Evolutionary conservation across 1,139 yeast genomes (phyloP).

Genomic region (Protomyces inouyei): DNA sequence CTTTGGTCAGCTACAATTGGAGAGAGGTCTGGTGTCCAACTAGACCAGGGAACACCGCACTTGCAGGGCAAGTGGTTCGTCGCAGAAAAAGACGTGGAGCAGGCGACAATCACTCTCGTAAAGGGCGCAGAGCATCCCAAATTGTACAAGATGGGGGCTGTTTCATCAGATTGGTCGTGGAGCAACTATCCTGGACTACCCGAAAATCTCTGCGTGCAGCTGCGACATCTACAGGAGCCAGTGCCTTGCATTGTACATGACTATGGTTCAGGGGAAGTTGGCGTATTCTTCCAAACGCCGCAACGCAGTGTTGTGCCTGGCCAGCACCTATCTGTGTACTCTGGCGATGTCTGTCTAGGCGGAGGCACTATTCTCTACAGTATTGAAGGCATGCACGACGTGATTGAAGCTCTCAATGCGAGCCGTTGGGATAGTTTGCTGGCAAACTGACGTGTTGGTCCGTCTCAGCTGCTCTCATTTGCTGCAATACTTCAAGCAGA

Average conservation of each 20-base stretch:
- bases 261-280: conserved; percentile 32
- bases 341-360: conserved; percentile 65
- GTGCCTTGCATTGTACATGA: conserved; percentile 38
- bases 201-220: conserved; percentile 20
- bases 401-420: not conserved
- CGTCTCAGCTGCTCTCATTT: too few species aligned
- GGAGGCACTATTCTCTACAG: conserved; percentile 53
- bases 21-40: conserved; percentile 67
- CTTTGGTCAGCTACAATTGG: conserved; percentile 95
- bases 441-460: not conserved
- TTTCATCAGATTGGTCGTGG: conserved; percentile 20
- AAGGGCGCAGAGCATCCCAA: conserved; percentile 62
- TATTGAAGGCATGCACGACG: conserved; percentile 4
- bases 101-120: conserved; percentile 74
- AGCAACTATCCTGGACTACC: conserved; percentile 10
- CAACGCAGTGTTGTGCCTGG: conserved; percentile 86
- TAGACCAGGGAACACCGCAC: conserved; percentile 81
- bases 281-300: conserved; percentile 43
- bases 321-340: conserved; percentile 72
- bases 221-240: conserved; percentile 23
- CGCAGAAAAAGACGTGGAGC: conserved; percentile 56
- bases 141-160: conserved; percentile 45
- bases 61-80: conserved; percentile 84
- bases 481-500: too few species aligned
- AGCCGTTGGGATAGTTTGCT: not conserved